Evolutionary conservation across 1,139 yeast species (phyloP).

Genomic region (Candida pseudoviswanathii): DNA sequence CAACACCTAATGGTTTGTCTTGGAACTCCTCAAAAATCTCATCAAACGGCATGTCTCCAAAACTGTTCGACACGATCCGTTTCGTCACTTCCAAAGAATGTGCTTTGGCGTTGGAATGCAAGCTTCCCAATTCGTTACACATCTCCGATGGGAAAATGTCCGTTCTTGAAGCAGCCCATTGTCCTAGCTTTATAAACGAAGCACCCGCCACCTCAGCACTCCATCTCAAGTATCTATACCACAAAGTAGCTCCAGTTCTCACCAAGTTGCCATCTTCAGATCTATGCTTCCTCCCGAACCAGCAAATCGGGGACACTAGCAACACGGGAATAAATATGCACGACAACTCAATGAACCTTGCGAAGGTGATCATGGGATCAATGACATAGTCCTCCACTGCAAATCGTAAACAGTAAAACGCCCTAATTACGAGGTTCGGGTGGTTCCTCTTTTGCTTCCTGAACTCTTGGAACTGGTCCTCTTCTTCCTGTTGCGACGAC

Average conservation of each 20-base stretch:
- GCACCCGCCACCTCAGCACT: constrained; percentile 90
- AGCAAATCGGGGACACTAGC: constrained; percentile 62
- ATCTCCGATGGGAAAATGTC: constrained; percentile 83
- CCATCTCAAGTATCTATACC: constrained; percentile 71
- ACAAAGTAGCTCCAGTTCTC: constrained; percentile 63
- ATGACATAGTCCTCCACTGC: constrained; percentile 52
- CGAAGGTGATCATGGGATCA: constrained; percentile 70
- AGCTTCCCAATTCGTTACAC: constrained; percentile 72
- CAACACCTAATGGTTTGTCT: constrained; percentile 83
- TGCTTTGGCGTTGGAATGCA: constrained; percentile 82
- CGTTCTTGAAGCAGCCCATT: constrained; percentile 99
- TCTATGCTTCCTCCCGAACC: constrained; percentile 53
- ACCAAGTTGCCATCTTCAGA: constrained; percentile 29
- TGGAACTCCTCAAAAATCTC: constrained; percentile 83
- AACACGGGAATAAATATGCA: constrained; percentile 72
- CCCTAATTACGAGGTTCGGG: constrained; percentile 28
- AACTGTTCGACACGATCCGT: constrained; percentile 58
- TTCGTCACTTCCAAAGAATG: constrained; percentile 70
- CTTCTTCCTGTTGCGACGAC: constrained; percentile 60
- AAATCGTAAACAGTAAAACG: constrained; percentile 40
- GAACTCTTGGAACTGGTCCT: constrained; percentile 26
- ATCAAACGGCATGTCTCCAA: constrained; percentile 61
- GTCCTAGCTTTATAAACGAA: constrained; percentile 91
- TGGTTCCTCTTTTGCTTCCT: constrained; percentile 27
- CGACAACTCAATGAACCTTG: constrained; percentile 70